These are phyloP conservation scores for Eimeria zaria DNA, from an alignment of 169 alveolate species.

Conservation along the genomic window DNA sequence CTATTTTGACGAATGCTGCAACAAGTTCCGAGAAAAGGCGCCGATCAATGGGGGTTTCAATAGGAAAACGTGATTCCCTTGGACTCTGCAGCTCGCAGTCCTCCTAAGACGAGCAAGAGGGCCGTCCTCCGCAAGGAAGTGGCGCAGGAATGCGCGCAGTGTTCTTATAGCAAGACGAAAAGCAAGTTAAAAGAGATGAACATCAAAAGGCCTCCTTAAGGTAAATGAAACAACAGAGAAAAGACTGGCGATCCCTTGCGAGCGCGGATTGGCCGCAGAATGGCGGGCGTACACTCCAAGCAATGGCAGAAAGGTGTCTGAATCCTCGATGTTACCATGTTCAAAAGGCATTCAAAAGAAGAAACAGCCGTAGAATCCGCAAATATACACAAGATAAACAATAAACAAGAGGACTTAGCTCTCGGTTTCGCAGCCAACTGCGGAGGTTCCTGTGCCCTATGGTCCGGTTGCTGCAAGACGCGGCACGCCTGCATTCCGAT, in stretches of 20 bases:
- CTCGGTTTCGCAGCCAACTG: slow-evolving; percentile 43
- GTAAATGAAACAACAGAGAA: slow-evolving; percentile 8
- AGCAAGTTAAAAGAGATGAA: background rate
- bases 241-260: slow-evolving; percentile 71
- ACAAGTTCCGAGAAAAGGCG: background rate
- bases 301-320: slow-evolving; percentile 7
- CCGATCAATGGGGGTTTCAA: slow-evolving; percentile 59
- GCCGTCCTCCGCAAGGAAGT: slow-evolving; percentile 3
- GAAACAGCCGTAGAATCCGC: slow-evolving; percentile 19
- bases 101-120: slow-evolving; percentile 54
- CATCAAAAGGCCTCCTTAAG: background rate
- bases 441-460: slow-evolving; percentile 73
- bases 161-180: background rate
- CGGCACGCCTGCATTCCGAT: slow-evolving; percentile 50
- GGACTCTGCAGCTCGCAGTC: slow-evolving; percentile 58
- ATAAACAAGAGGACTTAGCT: background rate
- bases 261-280: slow-evolving; percentile 65
- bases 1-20: background rate
- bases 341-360: slow-evolving; percentile 7
- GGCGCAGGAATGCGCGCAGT: slow-evolving; percentile 18
- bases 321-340: slow-evolving; percentile 15
- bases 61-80: slow-evolving; percentile 32
- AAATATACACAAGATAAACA: slow-evolving; percentile 43
- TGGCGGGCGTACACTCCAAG: slow-evolving; percentile 63
- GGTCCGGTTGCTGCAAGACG: slow-evolving; percentile 76